phyloP scores from a whole-genome alignment of 345 rosid genomes.

The Salix brachista region DNA sequence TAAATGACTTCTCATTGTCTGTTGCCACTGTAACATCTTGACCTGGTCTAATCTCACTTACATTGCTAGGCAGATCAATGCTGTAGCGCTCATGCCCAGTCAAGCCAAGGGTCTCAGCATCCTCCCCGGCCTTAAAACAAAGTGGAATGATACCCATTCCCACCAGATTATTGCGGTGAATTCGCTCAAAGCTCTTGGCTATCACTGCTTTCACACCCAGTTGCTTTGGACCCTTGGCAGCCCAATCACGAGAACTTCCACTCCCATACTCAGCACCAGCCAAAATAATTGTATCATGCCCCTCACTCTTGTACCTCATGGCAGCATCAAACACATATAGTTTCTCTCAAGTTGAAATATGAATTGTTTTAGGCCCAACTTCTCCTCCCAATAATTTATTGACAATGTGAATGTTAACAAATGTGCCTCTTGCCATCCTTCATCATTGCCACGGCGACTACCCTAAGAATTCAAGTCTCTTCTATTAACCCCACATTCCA shows the following conservation, averaged over 20 bases:
- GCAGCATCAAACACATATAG: constrained; percentile 77
- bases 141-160: constrained; percentile 85
- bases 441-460: constrained; percentile 83
- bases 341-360: constrained; percentile 74
- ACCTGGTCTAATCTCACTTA: constrained; percentile 72
- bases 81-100: constrained; percentile 77
- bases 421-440: constrained; percentile 76
- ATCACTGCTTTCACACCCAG: constrained; percentile 94
- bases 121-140: constrained; percentile 82
- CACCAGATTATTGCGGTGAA: constrained; percentile 83
- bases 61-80: constrained; percentile 56
- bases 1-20: constrained; percentile 67
- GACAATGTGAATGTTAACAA: constrained; percentile 75
- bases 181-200: constrained; percentile 80
- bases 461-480: constrained; percentile 86
- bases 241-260: constrained; percentile 99
- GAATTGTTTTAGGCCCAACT: constrained; percentile 85
- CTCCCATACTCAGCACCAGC: constrained; percentile 94
- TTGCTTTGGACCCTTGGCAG: constrained; percentile 94
- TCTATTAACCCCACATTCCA: constrained; percentile 76
- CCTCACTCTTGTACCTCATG: constrained; percentile 39
- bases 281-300: constrained; percentile 62
- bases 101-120: constrained; percentile 70
- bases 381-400: constrained; percentile 79
- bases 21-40: constrained; percentile 70